phyloP scores from a whole-genome alignment of 441 rosid species.

The Jatropha podagrica region DNA sequence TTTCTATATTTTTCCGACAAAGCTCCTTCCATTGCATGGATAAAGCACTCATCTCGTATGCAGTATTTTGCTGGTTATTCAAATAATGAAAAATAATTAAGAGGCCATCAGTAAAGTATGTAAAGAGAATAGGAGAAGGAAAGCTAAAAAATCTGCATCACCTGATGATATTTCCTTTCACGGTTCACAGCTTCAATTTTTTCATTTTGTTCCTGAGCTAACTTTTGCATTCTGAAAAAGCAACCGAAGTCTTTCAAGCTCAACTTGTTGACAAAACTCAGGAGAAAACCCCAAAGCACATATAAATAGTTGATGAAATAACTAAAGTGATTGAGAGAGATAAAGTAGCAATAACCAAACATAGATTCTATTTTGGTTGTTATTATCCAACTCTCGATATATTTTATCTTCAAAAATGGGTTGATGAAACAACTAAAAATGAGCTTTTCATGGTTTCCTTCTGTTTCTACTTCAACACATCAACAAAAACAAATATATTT shows the following conservation, averaged over 20 bases:
- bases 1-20: slow-evolving; percentile 78
- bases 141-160: slow-evolving; percentile 26
- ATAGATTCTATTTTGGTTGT: too few species aligned
- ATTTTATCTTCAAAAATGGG: too few species aligned
- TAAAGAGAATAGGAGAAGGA: slow-evolving; percentile 13
- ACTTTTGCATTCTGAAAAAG: slow-evolving; percentile 66
- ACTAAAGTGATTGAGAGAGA: background rate
- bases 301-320: background rate
- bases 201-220: slow-evolving; percentile 74
- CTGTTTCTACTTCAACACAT: too few species aligned
- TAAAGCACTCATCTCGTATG: slow-evolving; percentile 79
- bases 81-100: slow-evolving; percentile 17
- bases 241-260: background rate
- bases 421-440: too few species aligned
- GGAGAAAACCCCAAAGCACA: background rate
- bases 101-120: slow-evolving; percentile 5
- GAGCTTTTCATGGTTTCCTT: too few species aligned
- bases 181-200: slow-evolving; percentile 85
- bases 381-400: too few species aligned
- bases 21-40: slow-evolving; percentile 92
- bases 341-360: background rate
- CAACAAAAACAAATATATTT: too few species aligned
- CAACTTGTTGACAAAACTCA: background rate
- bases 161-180: slow-evolving; percentile 96
- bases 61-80: slow-evolving; percentile 75